Percentiles rank a stretch among this genome's conserved stretches.
Evolutionary conservation across 1,139 yeast species (phyloP).

Genomic region (Meyerozyma athensensis): DNA sequence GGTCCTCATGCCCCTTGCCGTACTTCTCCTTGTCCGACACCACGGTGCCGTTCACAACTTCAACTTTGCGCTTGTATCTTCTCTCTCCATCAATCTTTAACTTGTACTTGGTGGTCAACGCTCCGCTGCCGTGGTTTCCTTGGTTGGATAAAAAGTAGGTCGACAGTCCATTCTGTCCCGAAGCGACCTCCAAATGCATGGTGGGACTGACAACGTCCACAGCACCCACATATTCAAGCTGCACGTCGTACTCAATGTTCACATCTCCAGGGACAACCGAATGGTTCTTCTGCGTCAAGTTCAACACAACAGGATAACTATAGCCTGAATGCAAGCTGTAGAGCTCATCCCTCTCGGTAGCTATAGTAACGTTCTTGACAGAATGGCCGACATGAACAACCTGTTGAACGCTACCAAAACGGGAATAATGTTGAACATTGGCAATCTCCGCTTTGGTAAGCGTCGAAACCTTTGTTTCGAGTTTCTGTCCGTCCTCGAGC

Average conservation of each 20-base stretch:
- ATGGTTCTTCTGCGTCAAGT: conserved; percentile 7
- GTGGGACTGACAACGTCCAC: conserved; percentile 16
- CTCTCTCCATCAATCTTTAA: conserved; percentile 22
- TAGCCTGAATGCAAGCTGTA: background rate
- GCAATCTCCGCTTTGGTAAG: conserved; percentile 25
- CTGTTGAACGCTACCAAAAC: conserved; percentile 28
- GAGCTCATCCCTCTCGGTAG: background rate
- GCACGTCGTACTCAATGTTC: conserved; percentile 18
- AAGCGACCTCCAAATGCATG: conserved; percentile 17
- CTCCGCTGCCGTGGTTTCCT: conserved; percentile 52
- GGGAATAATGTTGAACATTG: conserved; percentile 28
- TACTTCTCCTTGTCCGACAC: conserved; percentile 17
- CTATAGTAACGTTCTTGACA: background rate
- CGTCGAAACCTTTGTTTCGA: conserved; percentile 24
- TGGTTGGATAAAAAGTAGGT: conserved; percentile 35
- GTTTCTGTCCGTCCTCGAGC: conserved; percentile 28
- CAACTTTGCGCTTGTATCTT: conserved; percentile 36
- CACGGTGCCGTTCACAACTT: conserved; percentile 35
- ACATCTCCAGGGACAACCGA: conserved; percentile 11
- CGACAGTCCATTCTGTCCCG: conserved; percentile 45
- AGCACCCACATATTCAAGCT: conserved; percentile 13
- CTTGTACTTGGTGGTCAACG: conserved; percentile 33
- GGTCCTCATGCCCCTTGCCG: background rate
- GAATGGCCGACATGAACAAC: conserved; percentile 26
- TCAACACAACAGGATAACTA: conserved; percentile 22